phyloP scores from a whole-genome alignment of 2,329 filamentous ascomycete genomes.

The Colletotrichum godetiae region DNA sequence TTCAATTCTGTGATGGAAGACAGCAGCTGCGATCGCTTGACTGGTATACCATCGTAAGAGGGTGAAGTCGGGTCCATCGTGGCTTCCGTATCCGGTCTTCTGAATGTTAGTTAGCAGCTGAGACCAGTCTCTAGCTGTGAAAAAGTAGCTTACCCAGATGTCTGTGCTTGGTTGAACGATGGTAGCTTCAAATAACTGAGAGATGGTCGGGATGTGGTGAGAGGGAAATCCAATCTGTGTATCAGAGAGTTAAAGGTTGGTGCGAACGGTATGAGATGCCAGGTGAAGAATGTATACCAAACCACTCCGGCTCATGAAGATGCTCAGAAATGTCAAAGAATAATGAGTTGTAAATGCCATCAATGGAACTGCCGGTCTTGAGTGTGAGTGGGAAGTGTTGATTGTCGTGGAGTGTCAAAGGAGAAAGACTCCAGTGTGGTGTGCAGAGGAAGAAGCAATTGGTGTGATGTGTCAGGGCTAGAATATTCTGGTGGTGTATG shows the following conservation, averaged over 20 bases:
- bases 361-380: background rate
- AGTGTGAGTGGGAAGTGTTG: background rate
- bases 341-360: background rate
- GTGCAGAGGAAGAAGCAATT: background rate
- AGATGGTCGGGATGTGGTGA: background rate
- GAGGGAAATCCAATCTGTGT: background rate
- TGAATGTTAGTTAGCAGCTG: too few relatives aligned
- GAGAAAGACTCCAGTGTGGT: background rate
- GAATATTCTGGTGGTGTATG: background rate
- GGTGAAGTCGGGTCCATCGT: background rate
- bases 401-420: background rate
- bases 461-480: background rate
- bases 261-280: background rate
- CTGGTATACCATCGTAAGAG: background rate
- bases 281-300: background rate
- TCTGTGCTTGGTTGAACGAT: background rate
- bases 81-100: background rate
- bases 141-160: background rate
- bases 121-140: background rate
- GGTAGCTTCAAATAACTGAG: background rate
- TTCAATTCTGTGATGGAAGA: slow-evolving; percentile 7
- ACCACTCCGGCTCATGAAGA: background rate
- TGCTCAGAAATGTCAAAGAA: background rate
- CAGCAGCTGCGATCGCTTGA: background rate
- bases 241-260: background rate